A percentile compares a stretch with the other conserved stretches of the same genome.
Evolutionary conservation across 2,329 filamentous ascomycete species (phyloP).

Genomic region (Aspergillus calidoustus): DNA sequence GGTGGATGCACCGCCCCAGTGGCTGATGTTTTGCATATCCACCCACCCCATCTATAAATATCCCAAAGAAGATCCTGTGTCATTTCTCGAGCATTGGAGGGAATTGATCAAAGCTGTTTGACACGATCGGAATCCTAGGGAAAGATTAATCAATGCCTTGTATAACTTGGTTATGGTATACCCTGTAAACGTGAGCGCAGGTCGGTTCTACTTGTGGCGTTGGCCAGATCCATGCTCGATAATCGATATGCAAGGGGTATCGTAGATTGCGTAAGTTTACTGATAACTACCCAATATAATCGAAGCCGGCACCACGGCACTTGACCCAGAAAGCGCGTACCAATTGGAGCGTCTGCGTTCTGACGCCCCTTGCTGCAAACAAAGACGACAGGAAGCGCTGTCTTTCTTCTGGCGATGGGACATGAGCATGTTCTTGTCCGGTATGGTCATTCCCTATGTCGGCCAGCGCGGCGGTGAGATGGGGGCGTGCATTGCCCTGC

Average conservation of each 20-base stretch:
- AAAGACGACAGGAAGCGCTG: constrained; percentile 48
- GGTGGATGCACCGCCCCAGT: constrained; percentile 30
- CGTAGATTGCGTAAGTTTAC: constrained; percentile 13
- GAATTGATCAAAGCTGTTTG: not conserved
- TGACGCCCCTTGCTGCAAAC: constrained; percentile 43
- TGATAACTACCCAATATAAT: constrained; percentile 38
- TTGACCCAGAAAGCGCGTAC: constrained; percentile 50
- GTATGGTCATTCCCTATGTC: constrained; percentile 31
- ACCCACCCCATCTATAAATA: constrained; percentile 19
- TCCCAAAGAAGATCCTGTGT: not conserved
- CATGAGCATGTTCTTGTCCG: constrained; percentile 27
- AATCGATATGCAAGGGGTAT: not conserved
- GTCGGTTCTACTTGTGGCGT: constrained; percentile 5
- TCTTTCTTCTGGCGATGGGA: constrained; percentile 41
- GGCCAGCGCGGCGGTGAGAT: constrained; percentile 43
- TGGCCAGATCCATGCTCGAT: not conserved
- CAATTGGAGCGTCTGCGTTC: constrained; percentile 43
- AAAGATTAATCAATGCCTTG: not conserved
- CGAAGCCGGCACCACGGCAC: constrained; percentile 48
- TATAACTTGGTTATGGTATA: not conserved
- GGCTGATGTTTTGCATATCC: constrained; percentile 22
- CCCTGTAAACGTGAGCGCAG: not conserved
- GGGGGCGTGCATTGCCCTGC: constrained; percentile 42
- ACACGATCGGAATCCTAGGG: not conserved
- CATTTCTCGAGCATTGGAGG: not conserved